Conservation (phyloP, 2,329 filamentous ascomycete species). For the Rosellinia necatrix region DNA sequence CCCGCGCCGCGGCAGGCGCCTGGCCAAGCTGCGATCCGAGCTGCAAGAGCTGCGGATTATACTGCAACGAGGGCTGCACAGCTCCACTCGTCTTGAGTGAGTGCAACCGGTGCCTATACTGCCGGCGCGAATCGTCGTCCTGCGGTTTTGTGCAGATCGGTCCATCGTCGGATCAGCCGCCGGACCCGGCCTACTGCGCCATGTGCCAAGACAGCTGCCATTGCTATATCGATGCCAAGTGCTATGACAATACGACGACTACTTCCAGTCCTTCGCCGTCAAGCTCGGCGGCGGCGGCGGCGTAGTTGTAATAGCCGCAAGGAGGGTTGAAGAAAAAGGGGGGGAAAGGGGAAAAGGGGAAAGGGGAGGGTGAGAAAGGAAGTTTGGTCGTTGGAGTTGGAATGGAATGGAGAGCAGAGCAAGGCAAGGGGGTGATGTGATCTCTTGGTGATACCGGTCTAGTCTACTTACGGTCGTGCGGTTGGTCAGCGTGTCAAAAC, state of each 20-base stretch:
- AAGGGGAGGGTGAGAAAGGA: neutral
- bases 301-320: neutral
- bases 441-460: too few relatives aligned
- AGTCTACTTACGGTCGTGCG: too few relatives aligned
- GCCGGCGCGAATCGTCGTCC: slow-evolving; percentile 35
- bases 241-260: slow-evolving; percentile 19
- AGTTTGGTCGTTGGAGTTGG: too few relatives aligned
- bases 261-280: slow-evolving; percentile 4
- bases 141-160: slow-evolving; percentile 26
- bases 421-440: too few relatives aligned
- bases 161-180: slow-evolving; percentile 18
- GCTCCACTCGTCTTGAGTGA: slow-evolving; percentile 22
- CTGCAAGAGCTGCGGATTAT: slow-evolving; percentile 30
- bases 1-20: slow-evolving; percentile 7
- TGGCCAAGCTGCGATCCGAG: slow-evolving; percentile 20
- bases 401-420: neutral
- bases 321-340: neutral
- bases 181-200: slow-evolving; percentile 29
- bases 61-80: slow-evolving; percentile 32
- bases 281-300: neutral
- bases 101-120: slow-evolving; percentile 34
- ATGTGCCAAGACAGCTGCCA: slow-evolving; percentile 27
- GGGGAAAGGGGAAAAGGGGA: neutral
- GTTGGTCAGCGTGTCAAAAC: too few relatives aligned
- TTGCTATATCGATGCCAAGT: slow-evolving; percentile 26